phyloP scores from a whole-genome alignment of 163 green algal genomes.

The Volvox carteri region DNA sequence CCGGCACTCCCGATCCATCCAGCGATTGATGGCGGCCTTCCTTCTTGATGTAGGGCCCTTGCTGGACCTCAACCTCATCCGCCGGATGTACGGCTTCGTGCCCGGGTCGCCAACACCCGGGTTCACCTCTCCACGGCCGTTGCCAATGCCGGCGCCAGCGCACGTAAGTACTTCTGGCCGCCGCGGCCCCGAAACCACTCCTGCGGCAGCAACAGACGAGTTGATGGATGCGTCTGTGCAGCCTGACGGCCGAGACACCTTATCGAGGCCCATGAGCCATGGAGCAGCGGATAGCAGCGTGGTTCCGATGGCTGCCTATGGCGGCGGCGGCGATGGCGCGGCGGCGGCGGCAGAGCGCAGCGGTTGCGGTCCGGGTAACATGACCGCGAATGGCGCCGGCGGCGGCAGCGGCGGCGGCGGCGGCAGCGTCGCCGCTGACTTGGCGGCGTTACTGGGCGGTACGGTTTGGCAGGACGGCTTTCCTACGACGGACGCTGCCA shows the following conservation, averaged over 20 bases:
- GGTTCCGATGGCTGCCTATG: too few species aligned
- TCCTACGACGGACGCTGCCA: neutral
- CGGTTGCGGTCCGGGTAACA: neutral
- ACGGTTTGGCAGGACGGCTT: neutral
- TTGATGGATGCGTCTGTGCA: too few species aligned
- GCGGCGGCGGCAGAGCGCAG: neutral
- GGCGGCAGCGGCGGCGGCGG: neutral
- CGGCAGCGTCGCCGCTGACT: neutral
- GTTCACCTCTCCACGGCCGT: neutral
- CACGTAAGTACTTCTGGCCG: neutral
- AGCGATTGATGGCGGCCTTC: too few species aligned
- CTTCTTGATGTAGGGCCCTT: neutral
- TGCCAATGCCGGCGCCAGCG: neutral
- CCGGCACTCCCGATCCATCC: too few species aligned
- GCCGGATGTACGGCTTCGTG: conserved; percentile 23
- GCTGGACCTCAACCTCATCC: conserved; percentile 10
- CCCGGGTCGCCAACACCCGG: neutral
- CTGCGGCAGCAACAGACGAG: too few species aligned
- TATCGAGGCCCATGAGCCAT: too few species aligned
- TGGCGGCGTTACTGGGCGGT: neutral
- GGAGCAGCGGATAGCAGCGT: too few species aligned
- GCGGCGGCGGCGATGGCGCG: too few species aligned
- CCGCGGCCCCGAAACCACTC: too few species aligned
- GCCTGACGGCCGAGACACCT: too few species aligned
- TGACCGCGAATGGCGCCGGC: neutral